Evolutionary conservation across 192 early-diverging fungal genomes (phyloP), one percentile per base, ranked within the genome.

Genomic region (Coemansia sp.): DNA sequence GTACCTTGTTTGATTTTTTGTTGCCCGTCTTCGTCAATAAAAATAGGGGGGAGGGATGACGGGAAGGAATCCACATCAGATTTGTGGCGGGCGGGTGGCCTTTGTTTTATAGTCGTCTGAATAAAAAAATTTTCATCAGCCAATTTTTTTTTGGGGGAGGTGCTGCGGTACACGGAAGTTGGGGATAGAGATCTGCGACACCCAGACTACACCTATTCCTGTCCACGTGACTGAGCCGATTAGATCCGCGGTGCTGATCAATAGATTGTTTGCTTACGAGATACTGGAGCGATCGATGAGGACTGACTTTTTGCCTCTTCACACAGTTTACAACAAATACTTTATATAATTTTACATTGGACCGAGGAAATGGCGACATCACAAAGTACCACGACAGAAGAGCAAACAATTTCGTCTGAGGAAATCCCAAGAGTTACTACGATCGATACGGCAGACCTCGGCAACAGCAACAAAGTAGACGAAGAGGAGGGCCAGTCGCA

Each of bases 401-500:
- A 38, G 31, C 46, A 19, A 46, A 65, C 64, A 12, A 29, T 27
- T 55, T 55, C 27, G n/a, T 14, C 25, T 50, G 51, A 55, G 51
- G n/a, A 25, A 14, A 27, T 27, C 25, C 4, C 27, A 48, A 12
- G 37, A 37, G 63, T 37, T 38, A 66, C 64, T 39, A 66, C 32
- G 10, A 77, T 79, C 37, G 73, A 79, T 46, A 80, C 78, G 4
- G 73, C 78, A 7, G 78, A 81, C 36, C 67, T 73, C 12, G 45
- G 34, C 29, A 48, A 19, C 48, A 53, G 19, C 29, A 23, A 60
- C 41, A 11, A 63, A 31, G 23, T 8, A 39, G 34, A 59, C 50
- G 66, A 69, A 31, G 66, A 60, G 27, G 66, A 77, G 50, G 41
- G 29, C 41, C 87, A 86, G 61, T 68, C 89, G 36, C 87, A 86